Evolutionary conservation across 73 alveolate species (phyloP).

Genomic region (Paraurostyla sp.): DNA sequence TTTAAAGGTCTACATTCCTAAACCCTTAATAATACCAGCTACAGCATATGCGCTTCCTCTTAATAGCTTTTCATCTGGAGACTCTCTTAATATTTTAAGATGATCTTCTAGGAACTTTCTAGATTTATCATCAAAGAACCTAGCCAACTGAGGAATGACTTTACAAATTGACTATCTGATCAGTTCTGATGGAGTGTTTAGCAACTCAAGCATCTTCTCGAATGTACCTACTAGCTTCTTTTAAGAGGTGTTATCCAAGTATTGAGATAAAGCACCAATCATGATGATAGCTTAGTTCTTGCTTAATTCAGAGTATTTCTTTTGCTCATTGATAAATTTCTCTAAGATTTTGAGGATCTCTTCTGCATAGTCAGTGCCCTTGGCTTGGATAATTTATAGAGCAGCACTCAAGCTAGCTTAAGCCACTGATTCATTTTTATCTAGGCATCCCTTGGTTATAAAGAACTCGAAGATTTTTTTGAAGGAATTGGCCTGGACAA

Average conservation of each 20-base stretch:
- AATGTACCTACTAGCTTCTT: constrained; percentile 68
- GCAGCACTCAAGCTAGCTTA: constrained; percentile 73
- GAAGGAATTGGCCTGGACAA: constrained; percentile 39
- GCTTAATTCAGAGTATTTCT: constrained; percentile 46
- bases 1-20: constrained; percentile 69
- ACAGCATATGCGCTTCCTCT: constrained; percentile 84
- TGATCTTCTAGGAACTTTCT: constrained; percentile 68
- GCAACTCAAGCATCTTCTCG: constrained; percentile 76
- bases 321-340: constrained; percentile 40
- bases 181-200: constrained; percentile 74
- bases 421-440: constrained; percentile 42
- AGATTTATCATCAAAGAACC: constrained; percentile 80
- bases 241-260: constrained; percentile 61
- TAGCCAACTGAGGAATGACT: constrained; percentile 78
- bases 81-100: constrained; percentile 52
- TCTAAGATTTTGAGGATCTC: constrained; percentile 64
- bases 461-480: constrained; percentile 48
- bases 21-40: constrained; percentile 85
- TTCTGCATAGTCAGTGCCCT: constrained; percentile 64
- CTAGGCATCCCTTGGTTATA: constrained; percentile 53
- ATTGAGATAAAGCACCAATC: constrained; percentile 74
- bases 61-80: constrained; percentile 48
- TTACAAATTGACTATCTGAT: constrained; percentile 75
- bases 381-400: constrained; percentile 34
- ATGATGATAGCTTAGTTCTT: constrained; percentile 72